Evolutionary conservation across 106 monocot species (phyloP).

Genomic region (Posidonia australis): DNA sequence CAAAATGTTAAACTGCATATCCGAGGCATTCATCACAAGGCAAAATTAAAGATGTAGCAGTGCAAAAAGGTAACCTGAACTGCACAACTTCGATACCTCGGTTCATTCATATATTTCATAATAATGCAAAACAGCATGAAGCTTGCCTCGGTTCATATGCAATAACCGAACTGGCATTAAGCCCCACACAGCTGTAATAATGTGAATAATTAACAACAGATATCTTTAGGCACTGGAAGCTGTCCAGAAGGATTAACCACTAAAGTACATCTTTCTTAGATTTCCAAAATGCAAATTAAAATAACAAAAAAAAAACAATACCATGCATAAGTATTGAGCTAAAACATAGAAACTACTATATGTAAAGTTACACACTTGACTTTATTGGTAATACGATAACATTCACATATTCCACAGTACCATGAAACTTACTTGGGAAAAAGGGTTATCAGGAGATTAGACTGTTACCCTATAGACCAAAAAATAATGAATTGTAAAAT

Average conservation of each 20-base stretch:
- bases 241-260: background rate
- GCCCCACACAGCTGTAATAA: constrained; percentile 10
- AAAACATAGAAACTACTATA: background rate
- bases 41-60: background rate
- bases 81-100: constrained; percentile 1
- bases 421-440: background rate
- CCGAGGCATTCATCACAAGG: background rate
- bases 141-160: constrained; percentile 9
- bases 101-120: constrained; percentile 10
- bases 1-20: background rate
- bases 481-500: background rate
- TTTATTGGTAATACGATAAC: background rate
- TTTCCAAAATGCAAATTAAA: too few species aligned
- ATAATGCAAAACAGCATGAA: constrained; percentile 6
- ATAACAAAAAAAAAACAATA: too few species aligned
- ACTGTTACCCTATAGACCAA: background rate
- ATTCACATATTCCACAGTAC: background rate
- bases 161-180: constrained; percentile 10
- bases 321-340: too few species aligned
- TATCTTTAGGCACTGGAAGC: background rate
- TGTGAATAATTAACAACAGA: background rate
- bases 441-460: too few species aligned
- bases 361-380: background rate
- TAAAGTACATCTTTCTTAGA: background rate
- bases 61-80: constrained; percentile 1